These are phyloP conservation scores for Euptelea pleiosperma DNA, from an alignment of 164 flowering plant species.

Conservation along the genomic window DNA sequence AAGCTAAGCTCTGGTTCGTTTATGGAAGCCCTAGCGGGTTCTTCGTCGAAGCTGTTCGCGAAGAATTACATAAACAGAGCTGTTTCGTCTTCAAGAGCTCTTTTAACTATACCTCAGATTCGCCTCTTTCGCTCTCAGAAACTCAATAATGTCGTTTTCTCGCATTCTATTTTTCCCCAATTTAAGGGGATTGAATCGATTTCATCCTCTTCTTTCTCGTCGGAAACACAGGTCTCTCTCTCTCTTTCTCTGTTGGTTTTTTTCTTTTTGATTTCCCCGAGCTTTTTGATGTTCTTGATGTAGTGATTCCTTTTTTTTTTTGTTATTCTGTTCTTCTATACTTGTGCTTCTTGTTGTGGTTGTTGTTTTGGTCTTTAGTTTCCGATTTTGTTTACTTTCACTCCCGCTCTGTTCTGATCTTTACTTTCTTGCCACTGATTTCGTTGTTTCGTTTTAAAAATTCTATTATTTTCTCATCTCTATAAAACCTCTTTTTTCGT, in stretches of 20 bases:
- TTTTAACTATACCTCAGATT: conserved; percentile 3
- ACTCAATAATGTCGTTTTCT: conserved; percentile 2
- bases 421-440: no score
- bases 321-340: no score
- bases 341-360: no score
- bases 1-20: not conserved
- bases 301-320: no score
- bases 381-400: no score
- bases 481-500: no score
- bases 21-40: conserved; percentile 24
- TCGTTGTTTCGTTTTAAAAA: no score
- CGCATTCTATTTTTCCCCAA: conserved; percentile 7
- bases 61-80: not conserved
- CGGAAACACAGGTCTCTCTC: conserved; percentile 5
- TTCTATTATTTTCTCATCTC: no score
- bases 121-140: conserved; percentile 4
- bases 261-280: no score
- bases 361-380: no score
- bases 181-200: conserved; percentile 4
- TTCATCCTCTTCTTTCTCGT: not conserved
- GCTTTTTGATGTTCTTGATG: not conserved
- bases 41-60: conserved; percentile 9
- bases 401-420: no score
- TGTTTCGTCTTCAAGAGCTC: not conserved
- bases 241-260: not conserved